Conservation (phyloP, 306 rosid species). For the Acacia crassicarpa region DNA sequence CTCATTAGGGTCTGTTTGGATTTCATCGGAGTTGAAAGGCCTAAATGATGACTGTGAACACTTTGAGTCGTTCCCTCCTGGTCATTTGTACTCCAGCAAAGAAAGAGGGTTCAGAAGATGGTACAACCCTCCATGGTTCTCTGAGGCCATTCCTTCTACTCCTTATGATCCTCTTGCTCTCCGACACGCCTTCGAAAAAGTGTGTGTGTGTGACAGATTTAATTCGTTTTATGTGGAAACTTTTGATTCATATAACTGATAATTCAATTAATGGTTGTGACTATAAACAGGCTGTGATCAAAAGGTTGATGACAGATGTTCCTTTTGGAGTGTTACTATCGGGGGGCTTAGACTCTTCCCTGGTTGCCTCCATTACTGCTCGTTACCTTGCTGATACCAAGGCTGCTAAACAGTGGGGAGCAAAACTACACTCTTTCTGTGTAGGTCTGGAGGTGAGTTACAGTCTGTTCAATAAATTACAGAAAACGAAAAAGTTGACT, state of each 20-base stretch:
- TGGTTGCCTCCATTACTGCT: conserved; percentile 83
- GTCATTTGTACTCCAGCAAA: conserved; percentile 85
- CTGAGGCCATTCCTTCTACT: conserved; percentile 75
- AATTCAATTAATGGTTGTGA: not conserved
- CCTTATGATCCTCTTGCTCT: conserved; percentile 79
- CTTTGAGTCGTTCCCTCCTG: conserved; percentile 75
- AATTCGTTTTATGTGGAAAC: not conserved
- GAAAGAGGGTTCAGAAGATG: conserved; percentile 60
- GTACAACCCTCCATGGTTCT: conserved; percentile 87
- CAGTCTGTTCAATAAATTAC: not conserved
- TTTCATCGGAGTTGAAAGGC: conserved; percentile 75
- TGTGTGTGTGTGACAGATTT: not conserved
- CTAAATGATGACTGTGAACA: conserved; percentile 76
- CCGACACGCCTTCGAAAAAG: conserved; percentile 71
- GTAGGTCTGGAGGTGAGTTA: conserved; percentile 72
- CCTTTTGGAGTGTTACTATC: conserved; percentile 87
- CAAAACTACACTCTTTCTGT: conserved; percentile 82
- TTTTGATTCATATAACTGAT: not conserved
- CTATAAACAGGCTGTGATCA: conserved; percentile 63
- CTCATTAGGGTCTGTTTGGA: conserved; percentile 75
- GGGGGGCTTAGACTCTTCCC: conserved; percentile 81
- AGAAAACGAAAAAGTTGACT: not conserved
- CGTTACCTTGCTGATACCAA: conserved; percentile 68
- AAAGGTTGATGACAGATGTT: conserved; percentile 90
- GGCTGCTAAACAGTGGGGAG: conserved; percentile 86